Evolutionary conservation across 768 basidiomycete genomes (phyloP), one percentile per base, ranked within the genome.

Genomic region (Auriculariales sp.): DNA sequence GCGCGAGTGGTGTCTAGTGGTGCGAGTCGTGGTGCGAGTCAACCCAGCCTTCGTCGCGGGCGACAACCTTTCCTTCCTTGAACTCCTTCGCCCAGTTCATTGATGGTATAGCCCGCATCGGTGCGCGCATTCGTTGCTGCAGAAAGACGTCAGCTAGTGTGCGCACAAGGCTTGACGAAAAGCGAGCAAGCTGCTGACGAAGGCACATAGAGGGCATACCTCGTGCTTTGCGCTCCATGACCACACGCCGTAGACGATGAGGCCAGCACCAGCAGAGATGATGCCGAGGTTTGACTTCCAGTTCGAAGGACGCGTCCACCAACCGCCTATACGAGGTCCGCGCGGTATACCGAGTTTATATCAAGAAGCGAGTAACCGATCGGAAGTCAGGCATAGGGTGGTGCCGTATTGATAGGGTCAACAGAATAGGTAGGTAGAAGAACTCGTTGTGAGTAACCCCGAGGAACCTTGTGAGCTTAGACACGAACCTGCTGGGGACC

Each of bases 241-340:
- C 81, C 82, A 92, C 10, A 81, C 68, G 25, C 69, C 73, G 53
- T 79, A 89, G 5, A 78, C 77, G 3, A 80, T 65, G 2, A 75
- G 71, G 33, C 77, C 66, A 50, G 93, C 81, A 3, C 87, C 87
- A 49, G 71, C 68, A 52, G 77, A 73, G 15, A 75, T 73, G 47
- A 94, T 75, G 1, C 75, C 76, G 2, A 92, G 94, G 69, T 92
- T 93, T 25, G 77, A 64, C 51, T 77, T 78, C 92, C 92, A 95
- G 68, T 92, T 94, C 22, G 78, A 69, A 5, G 92, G 92, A 17
- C 88, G 78, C 30, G 79, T 77, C 92, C 92, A 97, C 92, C 92
- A 97, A 58, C 92, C 92, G 68, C 92, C 90, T 90, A 56, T 49
- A 32, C 31, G 15, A 32, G 15, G 31, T 32, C 31, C 7, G 31